Percentiles rank a stretch among this genome's conserved stretches.
Evolutionary conservation across 1,139 yeast species (phyloP).

Genomic region (Lodderomyces pseudojiufengensis): DNA sequence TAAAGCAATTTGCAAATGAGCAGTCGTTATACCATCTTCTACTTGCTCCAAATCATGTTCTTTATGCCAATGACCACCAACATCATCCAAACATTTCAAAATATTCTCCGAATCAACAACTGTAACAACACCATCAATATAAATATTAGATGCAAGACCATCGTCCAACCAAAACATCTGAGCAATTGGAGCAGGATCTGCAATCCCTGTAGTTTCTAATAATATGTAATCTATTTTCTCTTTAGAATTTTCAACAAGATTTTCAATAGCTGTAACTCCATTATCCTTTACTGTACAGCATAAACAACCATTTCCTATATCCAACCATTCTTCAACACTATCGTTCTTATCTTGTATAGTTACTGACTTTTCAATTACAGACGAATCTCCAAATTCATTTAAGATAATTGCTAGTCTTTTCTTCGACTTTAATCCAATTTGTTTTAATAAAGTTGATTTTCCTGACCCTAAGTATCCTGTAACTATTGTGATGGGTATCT

Average conservation of each 20-base stretch:
- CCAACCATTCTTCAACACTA: constrained; percentile 88
- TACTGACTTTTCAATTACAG: constrained; percentile 83
- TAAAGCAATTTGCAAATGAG: constrained; percentile 84
- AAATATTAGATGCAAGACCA: constrained; percentile 76
- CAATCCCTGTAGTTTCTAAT: constrained; percentile 95
- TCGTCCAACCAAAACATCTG: constrained; percentile 97
- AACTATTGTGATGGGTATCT: constrained; percentile 87
- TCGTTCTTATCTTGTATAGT: constrained; percentile 63
- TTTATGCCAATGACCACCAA: constrained; percentile 57
- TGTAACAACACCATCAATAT: constrained; percentile 91
- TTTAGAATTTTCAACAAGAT: constrained; percentile 68
- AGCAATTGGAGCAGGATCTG: constrained; percentile 97
- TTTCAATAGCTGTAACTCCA: constrained; percentile 92
- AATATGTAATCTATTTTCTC: constrained; percentile 81
- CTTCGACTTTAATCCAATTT: constrained; percentile 64
- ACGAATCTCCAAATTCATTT: constrained; percentile 87
- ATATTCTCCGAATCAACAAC: constrained; percentile 81
- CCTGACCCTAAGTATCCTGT: constrained; percentile 97
- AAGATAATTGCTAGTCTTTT: constrained; percentile 82
- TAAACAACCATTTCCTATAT: constrained; percentile 91
- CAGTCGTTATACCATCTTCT: constrained; percentile 64
- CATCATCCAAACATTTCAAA: constrained; percentile 62
- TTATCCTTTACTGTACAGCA: constrained; percentile 95
- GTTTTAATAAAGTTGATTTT: constrained; percentile 78
- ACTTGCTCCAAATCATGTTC: constrained; percentile 29